A percentile compares a stretch with the other conserved stretches of the same genome.
These are phyloP conservation scores for Cenchrus americanus DNA, from an alignment of 176 grass and related monocot species.

Conservation along the genomic window DNA sequence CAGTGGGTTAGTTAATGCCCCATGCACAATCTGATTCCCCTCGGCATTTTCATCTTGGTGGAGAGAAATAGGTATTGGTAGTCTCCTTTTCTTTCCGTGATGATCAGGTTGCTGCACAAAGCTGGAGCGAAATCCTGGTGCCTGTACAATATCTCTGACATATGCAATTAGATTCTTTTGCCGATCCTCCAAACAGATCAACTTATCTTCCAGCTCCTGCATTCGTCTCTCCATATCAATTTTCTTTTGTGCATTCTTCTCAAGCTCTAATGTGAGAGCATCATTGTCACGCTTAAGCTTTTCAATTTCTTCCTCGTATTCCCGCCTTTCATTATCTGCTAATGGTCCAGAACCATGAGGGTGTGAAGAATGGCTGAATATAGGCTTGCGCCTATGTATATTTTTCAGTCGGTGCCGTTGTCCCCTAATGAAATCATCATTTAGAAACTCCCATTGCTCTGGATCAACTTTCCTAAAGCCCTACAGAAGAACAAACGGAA, in stretches of 20 bases:
- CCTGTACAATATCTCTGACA: conserved; percentile 64
- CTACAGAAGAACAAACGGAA: conserved; percentile 36
- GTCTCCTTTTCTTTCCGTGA: conserved; percentile 76
- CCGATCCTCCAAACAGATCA: conserved; percentile 58
- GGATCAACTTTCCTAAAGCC: conserved; percentile 94
- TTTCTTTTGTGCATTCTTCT: conserved; percentile 69
- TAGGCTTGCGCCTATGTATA: conserved; percentile 88
- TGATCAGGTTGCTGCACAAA: conserved; percentile 55
- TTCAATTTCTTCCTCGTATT: conserved; percentile 80
- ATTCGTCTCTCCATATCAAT: conserved; percentile 67
- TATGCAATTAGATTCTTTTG: conserved; percentile 63
- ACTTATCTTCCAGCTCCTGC: conserved; percentile 80
- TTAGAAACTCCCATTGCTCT: conserved; percentile 92
- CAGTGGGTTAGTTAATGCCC: conserved; percentile 35
- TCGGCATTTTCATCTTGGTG: conserved; percentile 52
- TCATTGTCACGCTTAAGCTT: conserved; percentile 69
- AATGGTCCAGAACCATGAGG: conserved; percentile 52
- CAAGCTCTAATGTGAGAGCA: conserved; percentile 57
- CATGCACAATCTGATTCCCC: conserved; percentile 46
- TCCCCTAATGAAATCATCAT: conserved; percentile 81
- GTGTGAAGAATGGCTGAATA: conserved; percentile 86
- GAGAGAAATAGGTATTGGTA: conserved; percentile 47
- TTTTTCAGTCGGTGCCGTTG: conserved; percentile 67
- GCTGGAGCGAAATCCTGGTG: conserved; percentile 59
- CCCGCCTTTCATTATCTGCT: conserved; percentile 63